These are phyloP conservation scores for Chaetoceros tenuissimus DNA, from an alignment of 108 stramenopile genomes.

Conservation along the genomic window DNA sequence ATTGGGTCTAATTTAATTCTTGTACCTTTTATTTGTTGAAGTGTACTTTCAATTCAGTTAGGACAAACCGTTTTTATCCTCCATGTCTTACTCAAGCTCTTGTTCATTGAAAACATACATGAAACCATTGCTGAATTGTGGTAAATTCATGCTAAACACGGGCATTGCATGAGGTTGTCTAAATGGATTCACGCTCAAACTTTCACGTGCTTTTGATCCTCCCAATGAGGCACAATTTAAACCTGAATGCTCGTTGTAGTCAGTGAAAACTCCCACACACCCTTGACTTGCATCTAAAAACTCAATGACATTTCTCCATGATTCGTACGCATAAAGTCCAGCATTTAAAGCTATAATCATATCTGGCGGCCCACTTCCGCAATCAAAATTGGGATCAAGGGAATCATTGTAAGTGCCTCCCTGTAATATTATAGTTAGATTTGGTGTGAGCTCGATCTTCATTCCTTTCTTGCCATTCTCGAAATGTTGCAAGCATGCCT, in stretches of 20 bases:
- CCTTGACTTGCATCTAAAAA: conserved; percentile 43
- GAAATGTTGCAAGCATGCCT: conserved; percentile 2
- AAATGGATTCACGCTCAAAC: conserved; percentile 71
- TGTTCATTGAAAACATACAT: conserved; percentile 81
- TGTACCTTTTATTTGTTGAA: no score
- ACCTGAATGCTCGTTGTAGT: conserved; percentile 84
- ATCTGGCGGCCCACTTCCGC: conserved; percentile 70
- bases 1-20: no score
- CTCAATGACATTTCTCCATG: conserved; percentile 69
- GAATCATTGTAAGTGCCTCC: conserved; percentile 66
- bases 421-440: conserved; percentile 38
- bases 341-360: conserved; percentile 82
- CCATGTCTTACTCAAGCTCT: no score
- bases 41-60: no score
- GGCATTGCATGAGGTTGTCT: conserved; percentile 83
- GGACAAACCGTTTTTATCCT: no score
- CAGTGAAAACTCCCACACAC: conserved; percentile 75
- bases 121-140: conserved; percentile 84
- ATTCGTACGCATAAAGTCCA: conserved; percentile 78
- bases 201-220: conserved; percentile 43
- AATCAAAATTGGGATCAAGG: conserved; percentile 80
- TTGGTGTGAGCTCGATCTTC: conserved; percentile 29
- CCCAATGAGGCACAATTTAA: conserved; percentile 77
- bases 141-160: conserved; percentile 83
- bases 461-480: conserved; percentile 10